Evolutionary conservation across 768 basidiomycete genomes (phyloP).

Genomic region (Rhodotorula kratochvilovae): DNA sequence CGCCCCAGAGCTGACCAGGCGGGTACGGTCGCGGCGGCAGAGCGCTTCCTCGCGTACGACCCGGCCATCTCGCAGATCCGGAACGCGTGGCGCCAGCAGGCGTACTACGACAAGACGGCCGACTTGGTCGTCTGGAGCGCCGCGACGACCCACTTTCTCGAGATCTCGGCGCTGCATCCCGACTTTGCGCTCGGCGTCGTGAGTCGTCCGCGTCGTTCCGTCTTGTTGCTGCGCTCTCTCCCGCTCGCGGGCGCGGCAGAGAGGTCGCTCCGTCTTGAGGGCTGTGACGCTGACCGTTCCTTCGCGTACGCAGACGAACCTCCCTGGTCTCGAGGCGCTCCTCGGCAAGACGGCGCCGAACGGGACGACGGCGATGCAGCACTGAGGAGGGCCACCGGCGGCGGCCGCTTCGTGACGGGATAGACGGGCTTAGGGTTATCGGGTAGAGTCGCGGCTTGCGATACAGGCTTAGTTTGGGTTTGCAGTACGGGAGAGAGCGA

Average conservation of each 20-base stretch:
- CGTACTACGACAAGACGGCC: conserved; percentile 22
- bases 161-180: conserved; percentile 19
- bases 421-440: no score
- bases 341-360: background rate
- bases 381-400: background rate
- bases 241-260: background rate
- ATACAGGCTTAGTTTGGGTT: no score
- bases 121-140: conserved; percentile 24
- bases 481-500: no score
- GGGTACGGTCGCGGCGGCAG: background rate
- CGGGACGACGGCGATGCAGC: background rate
- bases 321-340: conserved; percentile 5
- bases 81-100: conserved; percentile 30
- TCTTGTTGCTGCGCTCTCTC: background rate
- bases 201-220: background rate
- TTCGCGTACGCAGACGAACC: background rate
- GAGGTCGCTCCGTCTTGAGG: no score
- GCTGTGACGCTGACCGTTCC: background rate
- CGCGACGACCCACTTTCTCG: conserved; percentile 36
- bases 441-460: no score
- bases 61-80: conserved; percentile 20
- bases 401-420: no score
- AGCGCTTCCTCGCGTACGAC: conserved; percentile 33
- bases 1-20: background rate
- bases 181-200: conserved; percentile 16